Base-by-base conservation (phyloP, 305 asterid genomes). In the Solanum hybrid region DNA sequence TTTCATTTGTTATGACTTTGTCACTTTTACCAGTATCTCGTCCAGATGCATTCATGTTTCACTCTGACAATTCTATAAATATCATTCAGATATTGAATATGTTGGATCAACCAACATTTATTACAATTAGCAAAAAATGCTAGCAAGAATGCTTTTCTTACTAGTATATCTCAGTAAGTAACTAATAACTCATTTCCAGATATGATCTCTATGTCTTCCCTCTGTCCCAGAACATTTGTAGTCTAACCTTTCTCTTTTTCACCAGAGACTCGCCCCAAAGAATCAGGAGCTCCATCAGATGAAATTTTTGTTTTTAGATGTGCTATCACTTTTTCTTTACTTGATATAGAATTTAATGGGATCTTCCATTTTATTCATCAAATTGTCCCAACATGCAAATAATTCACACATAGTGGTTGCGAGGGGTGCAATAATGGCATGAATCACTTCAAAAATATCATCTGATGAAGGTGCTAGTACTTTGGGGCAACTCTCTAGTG, bases 381-480 rank as follows among this genome's bases (percentile, higher is more conserved):
- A 61, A 6, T 61, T 20, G 10, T 61, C 72, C 72, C 72, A 61
- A 61, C 10, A 17, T 45, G 76, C 14, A n/a, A 68, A n/a, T 2
- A 68, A 68, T 9, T n/a, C 31, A 68, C 13, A 65, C 24, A 8
- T 7, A 65, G 12, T 7, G 24, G 2, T 65, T 65, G 10, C 5
- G 5, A 65, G 27, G 27, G 10, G 5, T 65, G 27, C 11, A 20
- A 20, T 65, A 24, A 78, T 78, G 45, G 2, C 92, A 68, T 9
- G 85, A 24, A 73, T 90, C 91, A 78, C 91, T 13, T 88, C 91
- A 3, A 92, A 85, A 31, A 37, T 90, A 10, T 73, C 91, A 68
- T n/a, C 88, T 9, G 89, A 88, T 9, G 91, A 90, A 68, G 89
- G 89, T 70, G 33, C 12, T 2, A 79, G 61, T 57, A 34, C 31